Conservation (phyloP, 495 filamentous ascomycete species). For the Sphaerosporella brunnea region DNA sequence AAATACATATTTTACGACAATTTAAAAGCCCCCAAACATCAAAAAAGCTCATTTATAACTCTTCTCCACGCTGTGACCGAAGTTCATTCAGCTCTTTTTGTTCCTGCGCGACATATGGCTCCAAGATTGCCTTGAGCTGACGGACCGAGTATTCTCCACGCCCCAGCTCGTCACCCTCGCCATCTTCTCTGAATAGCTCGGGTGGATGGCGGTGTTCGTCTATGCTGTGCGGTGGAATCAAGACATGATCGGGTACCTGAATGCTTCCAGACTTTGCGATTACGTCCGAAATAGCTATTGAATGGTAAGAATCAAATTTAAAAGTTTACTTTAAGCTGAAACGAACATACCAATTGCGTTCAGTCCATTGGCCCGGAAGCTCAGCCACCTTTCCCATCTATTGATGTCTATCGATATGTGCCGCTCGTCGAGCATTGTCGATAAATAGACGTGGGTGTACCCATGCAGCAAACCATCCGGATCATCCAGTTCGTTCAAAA, state of each 20-base stretch:
- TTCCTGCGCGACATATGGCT: not conserved
- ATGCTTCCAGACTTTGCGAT: conserved; percentile 57
- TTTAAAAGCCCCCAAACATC: too few species aligned
- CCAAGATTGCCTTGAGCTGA: not conserved
- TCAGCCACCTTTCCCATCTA: conserved; percentile 42
- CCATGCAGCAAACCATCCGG: conserved; percentile 8
- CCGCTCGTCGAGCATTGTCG: conserved; percentile 43
- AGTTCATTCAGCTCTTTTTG: not conserved
- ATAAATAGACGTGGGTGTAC: conserved; percentile 42
- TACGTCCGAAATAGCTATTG: conserved; percentile 46
- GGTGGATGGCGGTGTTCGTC: conserved; percentile 27
- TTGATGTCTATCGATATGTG: conserved; percentile 47
- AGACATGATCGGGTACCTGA: conserved; percentile 49
- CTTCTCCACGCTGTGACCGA: too few species aligned
- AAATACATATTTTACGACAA: too few species aligned
- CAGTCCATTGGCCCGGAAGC: conserved; percentile 55
- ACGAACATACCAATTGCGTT: conserved; percentile 11
- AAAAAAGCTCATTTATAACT: too few species aligned
- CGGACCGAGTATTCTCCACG: not conserved
- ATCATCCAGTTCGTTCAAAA: conserved; percentile 9
- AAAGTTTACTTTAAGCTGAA: too few species aligned
- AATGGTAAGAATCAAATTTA: too few species aligned
- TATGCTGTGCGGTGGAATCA: conserved; percentile 46
- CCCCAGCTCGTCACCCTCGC: conserved; percentile 36
- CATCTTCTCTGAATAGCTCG: conserved; percentile 12